Evolutionary conservation across 2,329 filamentous ascomycete genomes (phyloP).

Genomic region (Cryphonectria carpinicola): DNA sequence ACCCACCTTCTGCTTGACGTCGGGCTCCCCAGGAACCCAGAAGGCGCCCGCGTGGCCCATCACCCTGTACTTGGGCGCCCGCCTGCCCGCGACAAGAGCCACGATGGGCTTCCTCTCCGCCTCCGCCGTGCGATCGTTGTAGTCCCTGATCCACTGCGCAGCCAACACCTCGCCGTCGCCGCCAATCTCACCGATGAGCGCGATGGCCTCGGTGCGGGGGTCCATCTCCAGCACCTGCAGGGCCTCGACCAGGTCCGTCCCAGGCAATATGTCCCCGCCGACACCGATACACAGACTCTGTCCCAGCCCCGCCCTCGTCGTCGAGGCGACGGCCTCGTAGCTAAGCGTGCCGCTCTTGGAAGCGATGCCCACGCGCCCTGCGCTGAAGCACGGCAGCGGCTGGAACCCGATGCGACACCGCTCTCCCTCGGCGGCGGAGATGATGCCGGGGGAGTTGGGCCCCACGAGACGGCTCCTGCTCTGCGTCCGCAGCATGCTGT

Average conservation of each 20-base stretch:
- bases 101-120: conserved; percentile 71
- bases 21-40: conserved; percentile 66
- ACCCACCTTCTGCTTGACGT: conserved; percentile 66
- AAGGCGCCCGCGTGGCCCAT: conserved; percentile 85
- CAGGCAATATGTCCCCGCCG: conserved; percentile 75
- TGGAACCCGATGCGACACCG: conserved; percentile 76
- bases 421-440: conserved; percentile 69
- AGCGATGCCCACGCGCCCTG: conserved; percentile 73
- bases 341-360: conserved; percentile 82
- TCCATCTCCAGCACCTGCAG: conserved; percentile 69
- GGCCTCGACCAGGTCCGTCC: conserved; percentile 75
- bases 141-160: conserved; percentile 73
- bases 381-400: conserved; percentile 73
- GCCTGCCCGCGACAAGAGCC: conserved; percentile 69
- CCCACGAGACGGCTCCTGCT: conserved; percentile 74
- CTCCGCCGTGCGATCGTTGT: conserved; percentile 57
- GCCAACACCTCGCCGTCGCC: conserved; percentile 72
- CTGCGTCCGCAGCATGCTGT: conserved; percentile 73
- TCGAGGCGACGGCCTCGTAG: conserved; percentile 78
- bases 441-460: conserved; percentile 82
- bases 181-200: conserved; percentile 74
- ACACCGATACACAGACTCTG: conserved; percentile 79
- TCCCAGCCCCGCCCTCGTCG: conserved; percentile 73
- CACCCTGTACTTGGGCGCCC: conserved; percentile 65
- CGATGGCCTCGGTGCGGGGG: conserved; percentile 70